phyloP scores from a whole-genome alignment of 768 basidiomycete genomes.

The Rhizopogon salebrosus region DNA sequence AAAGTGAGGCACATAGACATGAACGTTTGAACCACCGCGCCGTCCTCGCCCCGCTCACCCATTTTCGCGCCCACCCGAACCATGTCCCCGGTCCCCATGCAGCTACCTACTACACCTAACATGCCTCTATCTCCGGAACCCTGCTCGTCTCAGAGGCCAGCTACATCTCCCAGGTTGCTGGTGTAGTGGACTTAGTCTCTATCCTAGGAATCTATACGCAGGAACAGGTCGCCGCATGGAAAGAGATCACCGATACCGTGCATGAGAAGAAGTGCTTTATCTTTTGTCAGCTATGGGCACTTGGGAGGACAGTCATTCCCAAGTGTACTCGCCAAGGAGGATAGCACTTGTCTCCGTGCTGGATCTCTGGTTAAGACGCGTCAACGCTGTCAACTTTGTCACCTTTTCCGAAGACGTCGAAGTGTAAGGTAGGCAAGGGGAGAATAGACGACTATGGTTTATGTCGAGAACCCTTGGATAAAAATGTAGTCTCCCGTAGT shows the following conservation, averaged over 20 bases:
- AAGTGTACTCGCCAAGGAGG: conserved; percentile 11
- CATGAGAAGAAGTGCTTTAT: conserved; percentile 40
- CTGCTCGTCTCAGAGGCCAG: conserved; percentile 45
- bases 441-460: too few relatives aligned
- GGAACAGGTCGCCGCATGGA: conserved; percentile 54
- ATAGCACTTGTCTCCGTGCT: conserved; percentile 17
- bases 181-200: conserved; percentile 29
- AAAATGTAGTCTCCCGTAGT: too few relatives aligned
- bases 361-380: too few relatives aligned
- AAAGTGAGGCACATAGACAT: conserved; percentile 22
- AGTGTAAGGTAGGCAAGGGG: too few relatives aligned
- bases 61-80: conserved; percentile 19
- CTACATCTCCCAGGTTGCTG: conserved; percentile 26
- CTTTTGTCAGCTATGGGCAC: conserved; percentile 44
- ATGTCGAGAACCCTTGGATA: too few relatives aligned
- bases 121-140: conserved; percentile 32
- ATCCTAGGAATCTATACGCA: conserved; percentile 47
- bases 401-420: too few relatives aligned
- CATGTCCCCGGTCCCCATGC: conserved; percentile 27
- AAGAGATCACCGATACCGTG: conserved; percentile 37
- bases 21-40: conserved; percentile 33
- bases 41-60: conserved; percentile 33
- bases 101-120: conserved; percentile 33
- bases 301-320: conserved; percentile 34
- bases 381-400: too few relatives aligned